phyloP scores from a whole-genome alignment of 306 rosid genomes.

The Begonia fuchsioides region DNA sequence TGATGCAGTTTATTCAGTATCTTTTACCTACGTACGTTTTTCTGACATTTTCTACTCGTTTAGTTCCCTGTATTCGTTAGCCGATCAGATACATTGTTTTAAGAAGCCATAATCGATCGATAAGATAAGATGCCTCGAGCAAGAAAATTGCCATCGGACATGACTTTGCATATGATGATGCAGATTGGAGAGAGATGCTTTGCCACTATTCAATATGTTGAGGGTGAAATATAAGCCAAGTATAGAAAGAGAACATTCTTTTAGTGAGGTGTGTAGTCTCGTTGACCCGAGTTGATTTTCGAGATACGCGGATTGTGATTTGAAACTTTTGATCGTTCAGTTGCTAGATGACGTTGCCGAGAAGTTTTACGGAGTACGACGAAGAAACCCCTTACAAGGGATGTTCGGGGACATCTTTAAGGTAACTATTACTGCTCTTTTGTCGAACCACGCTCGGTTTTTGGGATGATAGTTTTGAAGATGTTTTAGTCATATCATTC shows the following conservation, averaged over 20 bases:
- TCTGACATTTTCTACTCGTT: conserved; percentile 1
- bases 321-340: conserved; percentile 33
- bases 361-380: conserved; percentile 69
- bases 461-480: background rate
- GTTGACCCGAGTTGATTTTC: background rate
- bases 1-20: conserved; percentile 61
- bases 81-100: background rate
- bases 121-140: background rate
- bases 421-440: conserved; percentile 18
- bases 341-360: conserved; percentile 77
- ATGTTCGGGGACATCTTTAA: conserved; percentile 90
- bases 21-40: conserved; percentile 69
- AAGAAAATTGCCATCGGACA: background rate
- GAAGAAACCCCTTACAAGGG: conserved; percentile 79
- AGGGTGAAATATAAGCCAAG: conserved; percentile 45
- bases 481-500: background rate
- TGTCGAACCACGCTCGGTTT: background rate
- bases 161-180: conserved; percentile 5
- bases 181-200: conserved; percentile 91
- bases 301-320: conserved; percentile 17
- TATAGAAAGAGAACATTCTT: conserved; percentile 67
- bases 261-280: conserved; percentile 50
- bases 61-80: background rate
- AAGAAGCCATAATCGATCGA: background rate
- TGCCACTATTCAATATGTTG: conserved; percentile 81